Base-by-base conservation (phyloP, 345 rosid genomes). In the Ceriops tagal region DNA sequence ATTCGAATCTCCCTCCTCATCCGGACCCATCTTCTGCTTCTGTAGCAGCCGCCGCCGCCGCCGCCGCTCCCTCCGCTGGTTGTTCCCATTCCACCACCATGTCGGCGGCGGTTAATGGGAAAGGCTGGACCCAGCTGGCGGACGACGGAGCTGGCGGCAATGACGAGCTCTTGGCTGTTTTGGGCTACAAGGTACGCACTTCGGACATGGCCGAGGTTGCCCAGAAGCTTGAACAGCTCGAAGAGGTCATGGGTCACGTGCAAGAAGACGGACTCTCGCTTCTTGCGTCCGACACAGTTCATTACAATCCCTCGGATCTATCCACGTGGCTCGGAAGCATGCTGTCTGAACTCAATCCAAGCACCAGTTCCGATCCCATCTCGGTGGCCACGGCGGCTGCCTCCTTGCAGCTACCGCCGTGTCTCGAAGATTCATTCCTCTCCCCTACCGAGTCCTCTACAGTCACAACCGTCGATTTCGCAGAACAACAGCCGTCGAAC, bases 121-220 rank as follows among this genome's bases (percentile, higher is more conserved):
- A 88, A 67, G 72, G 80, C 5, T 87, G 68, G 22, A 73, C 60
- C 58, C 34, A 27, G 22, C 64, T 59, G 2, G 64, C 63, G 8
- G 70, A 74, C 18, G 89, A 73, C 58, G 84, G 37, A 7, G 37
- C 37, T 34, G 37, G 79, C 1, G 81, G 84, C 20, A 75, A 85
- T 89, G 97, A 92, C n/a, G 97, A 89, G 80, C 83, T 88, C 5
- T 71, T 92, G 24, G 93, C 89, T 5, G 84, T 79, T 21, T 37
- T 89, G 61, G 97, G 97, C 2, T 92, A 92, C 85, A 86, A 86
- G 27, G 97, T 92, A 0, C 75, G 77, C 70, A 74, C 92, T 10
- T 83, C 96, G 6, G 97, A 92, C 75, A 89, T 92, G 97, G 93
- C 84, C 0, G 96, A 88, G n/a, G 96, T 92, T 9, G 97, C 96